phyloP scores from a whole-genome alignment of 805 yeast species.

The Candida glaebosa region DNA sequence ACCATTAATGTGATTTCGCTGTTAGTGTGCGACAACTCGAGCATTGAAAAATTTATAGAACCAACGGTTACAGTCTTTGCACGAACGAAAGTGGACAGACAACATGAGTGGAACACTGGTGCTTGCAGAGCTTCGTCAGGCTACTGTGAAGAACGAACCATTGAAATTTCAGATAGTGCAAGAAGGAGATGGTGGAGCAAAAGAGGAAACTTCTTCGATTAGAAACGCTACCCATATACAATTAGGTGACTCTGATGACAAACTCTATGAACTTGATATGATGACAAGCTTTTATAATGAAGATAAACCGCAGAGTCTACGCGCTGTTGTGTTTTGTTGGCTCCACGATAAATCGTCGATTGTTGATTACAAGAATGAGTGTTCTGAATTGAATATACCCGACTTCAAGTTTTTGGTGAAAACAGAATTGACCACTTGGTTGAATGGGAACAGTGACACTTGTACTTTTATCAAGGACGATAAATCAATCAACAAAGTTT shows the following conservation, averaged over 20 bases:
- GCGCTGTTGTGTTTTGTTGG: slow-evolving; percentile 77
- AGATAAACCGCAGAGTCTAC: slow-evolving; percentile 45
- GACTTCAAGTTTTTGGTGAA: slow-evolving; percentile 82
- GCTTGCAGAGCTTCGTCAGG: slow-evolving; percentile 25
- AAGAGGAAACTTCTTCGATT: slow-evolving; percentile 20
- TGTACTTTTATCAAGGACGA: slow-evolving; percentile 46
- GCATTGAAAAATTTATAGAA: neutral
- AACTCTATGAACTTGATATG: slow-evolving; percentile 34
- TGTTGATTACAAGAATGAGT: slow-evolving; percentile 75
- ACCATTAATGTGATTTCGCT: too few species aligned
- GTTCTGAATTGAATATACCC: slow-evolving; percentile 59
- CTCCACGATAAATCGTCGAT: slow-evolving; percentile 65
- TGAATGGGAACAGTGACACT: slow-evolving; percentile 62
- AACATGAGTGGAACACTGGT: slow-evolving; percentile 17
- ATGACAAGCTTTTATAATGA: slow-evolving; percentile 57
- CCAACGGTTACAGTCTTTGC: too few species aligned
- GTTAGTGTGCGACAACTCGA: too few species aligned
- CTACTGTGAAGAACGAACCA: slow-evolving; percentile 20
- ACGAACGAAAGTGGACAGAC: neutral
- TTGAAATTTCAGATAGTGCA: slow-evolving; percentile 16
- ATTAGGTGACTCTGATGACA: slow-evolving; percentile 21
- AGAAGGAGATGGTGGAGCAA: slow-evolving; percentile 7
- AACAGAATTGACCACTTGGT: slow-evolving; percentile 79
- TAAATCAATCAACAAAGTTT: slow-evolving; percentile 17
- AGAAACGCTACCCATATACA: slow-evolving; percentile 34